Percentiles rank a stretch among this genome's conserved stretches.
phyloP scores from a whole-genome alignment of 1,284 basidiomycete genomes.

The Flammula alnicola region DNA sequence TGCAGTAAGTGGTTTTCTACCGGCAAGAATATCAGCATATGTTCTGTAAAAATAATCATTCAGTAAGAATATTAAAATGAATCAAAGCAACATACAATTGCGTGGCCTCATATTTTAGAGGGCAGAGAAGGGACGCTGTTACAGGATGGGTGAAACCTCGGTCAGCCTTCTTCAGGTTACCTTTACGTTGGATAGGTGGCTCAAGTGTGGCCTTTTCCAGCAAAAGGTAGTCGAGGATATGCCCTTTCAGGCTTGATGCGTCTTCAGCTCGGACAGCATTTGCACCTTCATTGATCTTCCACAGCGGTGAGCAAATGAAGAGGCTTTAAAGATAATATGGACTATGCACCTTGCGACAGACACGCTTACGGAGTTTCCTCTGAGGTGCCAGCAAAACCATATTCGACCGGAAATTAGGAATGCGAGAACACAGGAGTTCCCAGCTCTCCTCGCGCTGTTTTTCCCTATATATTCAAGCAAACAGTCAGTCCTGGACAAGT shows the following conservation, averaged over 20 bases:
- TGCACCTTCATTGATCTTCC: not conserved
- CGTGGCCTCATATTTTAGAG: slow-evolving; percentile 1
- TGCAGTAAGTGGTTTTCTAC: too few relatives aligned
- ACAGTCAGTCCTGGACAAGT: not conserved
- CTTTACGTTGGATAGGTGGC: too few relatives aligned
- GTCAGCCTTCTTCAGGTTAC: not conserved
- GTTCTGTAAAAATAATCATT: too few relatives aligned
- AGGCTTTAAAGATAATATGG: not conserved
- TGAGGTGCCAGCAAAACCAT: too few relatives aligned
- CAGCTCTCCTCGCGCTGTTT: not conserved
- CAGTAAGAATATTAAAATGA: too few relatives aligned
- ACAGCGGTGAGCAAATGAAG: not conserved
- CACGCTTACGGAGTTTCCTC: too few relatives aligned
- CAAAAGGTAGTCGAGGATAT: too few relatives aligned
- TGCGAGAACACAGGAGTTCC: slow-evolving; percentile 2
- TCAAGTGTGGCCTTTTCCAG: too few relatives aligned
- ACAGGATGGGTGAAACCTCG: slow-evolving; percentile 20
- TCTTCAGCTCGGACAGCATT: not conserved
- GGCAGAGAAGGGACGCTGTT: slow-evolving; percentile 14
- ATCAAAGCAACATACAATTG: not conserved
- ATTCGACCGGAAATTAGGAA: slow-evolving; percentile 4
- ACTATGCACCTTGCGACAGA: too few relatives aligned
- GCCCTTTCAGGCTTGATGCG: too few relatives aligned
- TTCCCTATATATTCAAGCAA: not conserved
- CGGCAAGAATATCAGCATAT: too few relatives aligned